Percentiles rank a stretch among this genome's conserved stretches.
Conservation (phyloP, 2,329 filamentous ascomycete species). For the Tolypocladium tundrense region DNA sequence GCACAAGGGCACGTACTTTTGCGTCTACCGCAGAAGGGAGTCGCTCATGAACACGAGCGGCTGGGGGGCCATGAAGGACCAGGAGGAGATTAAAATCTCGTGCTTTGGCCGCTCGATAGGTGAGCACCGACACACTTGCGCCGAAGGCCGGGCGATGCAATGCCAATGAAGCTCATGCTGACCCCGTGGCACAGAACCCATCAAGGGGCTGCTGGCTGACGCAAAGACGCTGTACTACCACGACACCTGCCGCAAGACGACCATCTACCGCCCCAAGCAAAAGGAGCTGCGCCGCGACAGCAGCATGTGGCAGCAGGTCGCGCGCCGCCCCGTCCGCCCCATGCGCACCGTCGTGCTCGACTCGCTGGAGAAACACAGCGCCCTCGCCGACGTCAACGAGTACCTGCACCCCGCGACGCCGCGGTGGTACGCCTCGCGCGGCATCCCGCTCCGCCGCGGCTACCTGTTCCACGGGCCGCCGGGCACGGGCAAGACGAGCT, state of each 20-base stretch:
- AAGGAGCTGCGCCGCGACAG: constrained; percentile 35
- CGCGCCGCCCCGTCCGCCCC: constrained; percentile 54
- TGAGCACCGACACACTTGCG: constrained; percentile 1
- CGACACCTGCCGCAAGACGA: constrained; percentile 45
- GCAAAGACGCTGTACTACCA: constrained; percentile 42
- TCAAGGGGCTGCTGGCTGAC: constrained; percentile 44
- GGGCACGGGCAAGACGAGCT: constrained; percentile 62
- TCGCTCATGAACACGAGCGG: constrained; percentile 21
- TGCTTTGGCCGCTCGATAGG: constrained; percentile 39
- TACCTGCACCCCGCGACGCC: constrained; percentile 62
- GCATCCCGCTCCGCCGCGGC: constrained; percentile 66
- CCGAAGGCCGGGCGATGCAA: background rate
- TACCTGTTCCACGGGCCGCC: constrained; percentile 72
- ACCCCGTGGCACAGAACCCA: constrained; percentile 26
- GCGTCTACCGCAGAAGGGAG: constrained; percentile 34
- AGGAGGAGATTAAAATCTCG: constrained; percentile 42
- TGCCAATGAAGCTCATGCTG: background rate
- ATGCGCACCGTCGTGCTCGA: constrained; percentile 71
- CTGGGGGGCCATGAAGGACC: constrained; percentile 34
- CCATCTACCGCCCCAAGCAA: constrained; percentile 42
- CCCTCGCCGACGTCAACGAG: constrained; percentile 66
- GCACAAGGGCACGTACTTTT: constrained; percentile 41
- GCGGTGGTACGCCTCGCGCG: constrained; percentile 64
- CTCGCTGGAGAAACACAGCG: constrained; percentile 49
- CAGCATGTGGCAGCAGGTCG: constrained; percentile 44